Evolutionary conservation across 257 asterid species (phyloP).

Genomic region (Nicotiana undulata): DNA sequence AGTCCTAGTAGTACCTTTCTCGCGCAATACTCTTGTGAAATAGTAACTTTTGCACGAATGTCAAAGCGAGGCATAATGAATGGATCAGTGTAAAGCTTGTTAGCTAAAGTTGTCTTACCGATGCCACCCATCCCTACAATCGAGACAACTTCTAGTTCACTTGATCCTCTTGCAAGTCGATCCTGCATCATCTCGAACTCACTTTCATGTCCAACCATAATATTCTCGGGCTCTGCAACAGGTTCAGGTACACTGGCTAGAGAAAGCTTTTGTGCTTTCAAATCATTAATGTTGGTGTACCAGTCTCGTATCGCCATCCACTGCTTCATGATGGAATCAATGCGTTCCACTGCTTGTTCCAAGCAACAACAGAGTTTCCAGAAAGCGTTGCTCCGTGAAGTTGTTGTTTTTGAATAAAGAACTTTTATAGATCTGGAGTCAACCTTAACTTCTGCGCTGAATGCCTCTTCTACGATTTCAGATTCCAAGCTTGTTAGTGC

Average conservation of each 20-base stretch:
- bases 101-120: conserved; percentile 15
- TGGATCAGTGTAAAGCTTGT: neutral
- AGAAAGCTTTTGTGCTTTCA: too few species aligned
- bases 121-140: conserved; percentile 9
- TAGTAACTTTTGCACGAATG: neutral
- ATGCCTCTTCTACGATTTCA: neutral
- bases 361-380: too few species aligned
- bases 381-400: too few species aligned
- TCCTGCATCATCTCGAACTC: neutral
- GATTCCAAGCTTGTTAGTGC: neutral
- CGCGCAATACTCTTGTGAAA: neutral
- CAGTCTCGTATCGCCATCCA: too few species aligned
- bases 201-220: too few species aligned
- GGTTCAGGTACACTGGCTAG: too few species aligned
- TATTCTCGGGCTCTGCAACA: too few species aligned
- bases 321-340: neutral
- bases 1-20: conserved; percentile 4
- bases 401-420: neutral
- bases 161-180: neutral
- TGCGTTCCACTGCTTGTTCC: neutral
- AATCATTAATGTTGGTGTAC: too few species aligned
- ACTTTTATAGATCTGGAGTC: neutral
- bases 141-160: neutral
- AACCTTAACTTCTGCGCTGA: neutral
- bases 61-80: neutral